Percentiles rank a stretch among this genome's conserved stretches.
phyloP scores from a whole-genome alignment of 495 filamentous ascomycete species.

The Cercophora sp. region DNA sequence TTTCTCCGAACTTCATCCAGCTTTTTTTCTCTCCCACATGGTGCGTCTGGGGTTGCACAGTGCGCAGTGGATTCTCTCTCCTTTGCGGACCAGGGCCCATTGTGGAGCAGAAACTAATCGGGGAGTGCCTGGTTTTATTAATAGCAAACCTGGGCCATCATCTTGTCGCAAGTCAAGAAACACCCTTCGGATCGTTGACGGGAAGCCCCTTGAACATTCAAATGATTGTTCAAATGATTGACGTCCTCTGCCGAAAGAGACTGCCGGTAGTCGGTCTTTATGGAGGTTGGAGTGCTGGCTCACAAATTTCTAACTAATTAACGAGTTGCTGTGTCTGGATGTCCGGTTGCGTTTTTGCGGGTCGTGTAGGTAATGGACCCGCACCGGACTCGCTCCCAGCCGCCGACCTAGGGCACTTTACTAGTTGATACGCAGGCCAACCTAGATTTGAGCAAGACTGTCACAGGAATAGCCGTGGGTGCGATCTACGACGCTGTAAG shows the following conservation, averaged over 20 bases:
- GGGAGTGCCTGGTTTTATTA: not conserved
- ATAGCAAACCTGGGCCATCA: not conserved
- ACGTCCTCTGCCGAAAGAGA: not conserved
- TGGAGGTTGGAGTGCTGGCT: too few species aligned
- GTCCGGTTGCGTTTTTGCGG: too few species aligned
- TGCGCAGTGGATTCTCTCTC: not conserved
- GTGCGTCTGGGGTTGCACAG: too few species aligned
- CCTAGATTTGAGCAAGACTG: not conserved
- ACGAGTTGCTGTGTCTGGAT: too few species aligned
- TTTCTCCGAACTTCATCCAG: too few species aligned
- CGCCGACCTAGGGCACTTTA: not conserved
- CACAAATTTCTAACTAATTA: too few species aligned
- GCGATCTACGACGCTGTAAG: not conserved
- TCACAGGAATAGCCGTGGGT: not conserved
- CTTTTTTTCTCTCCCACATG: too few species aligned
- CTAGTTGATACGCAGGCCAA: not conserved
- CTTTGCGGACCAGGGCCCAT: not conserved
- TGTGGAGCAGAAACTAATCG: slow-evolving; percentile 1
- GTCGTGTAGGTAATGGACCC: too few species aligned
- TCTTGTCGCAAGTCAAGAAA: not conserved
- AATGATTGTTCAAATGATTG: too few species aligned
- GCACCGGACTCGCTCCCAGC: not conserved
- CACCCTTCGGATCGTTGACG: not conserved
- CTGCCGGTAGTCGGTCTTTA: too few species aligned
- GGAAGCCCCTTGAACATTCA: too few species aligned